Percentiles rank a stretch among this genome's conserved stretches.
phyloP scores from a whole-genome alignment of 768 basidiomycete genomes.

The Favolaschia claudopus region DNA sequence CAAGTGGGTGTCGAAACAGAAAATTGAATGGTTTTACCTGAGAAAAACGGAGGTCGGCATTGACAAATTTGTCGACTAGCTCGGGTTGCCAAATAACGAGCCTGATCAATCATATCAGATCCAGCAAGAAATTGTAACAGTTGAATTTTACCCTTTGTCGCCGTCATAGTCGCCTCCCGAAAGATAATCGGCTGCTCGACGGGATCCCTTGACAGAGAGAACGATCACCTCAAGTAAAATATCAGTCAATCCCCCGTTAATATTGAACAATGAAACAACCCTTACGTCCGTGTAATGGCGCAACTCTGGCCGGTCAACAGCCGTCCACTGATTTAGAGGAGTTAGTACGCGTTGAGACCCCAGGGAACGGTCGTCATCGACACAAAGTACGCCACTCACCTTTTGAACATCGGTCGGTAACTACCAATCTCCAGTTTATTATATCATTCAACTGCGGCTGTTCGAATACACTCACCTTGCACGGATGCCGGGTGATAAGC shows the following conservation, averaged over 20 bases:
- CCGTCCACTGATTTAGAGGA: constrained; percentile 49
- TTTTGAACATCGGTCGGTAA: constrained; percentile 56
- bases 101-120: too few relatives aligned
- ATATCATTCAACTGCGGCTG: not conserved
- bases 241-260: too few relatives aligned
- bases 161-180: constrained; percentile 58
- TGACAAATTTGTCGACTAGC: constrained; percentile 46
- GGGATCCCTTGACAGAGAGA: constrained; percentile 36
- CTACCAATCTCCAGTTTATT: too few relatives aligned
- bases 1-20: too few relatives aligned
- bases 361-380: not conserved
- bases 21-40: constrained; percentile 7
- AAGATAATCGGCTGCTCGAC: constrained; percentile 53
- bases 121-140: too few relatives aligned
- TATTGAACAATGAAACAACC: too few relatives aligned
- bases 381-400: constrained; percentile 29
- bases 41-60: constrained; percentile 41
- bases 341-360: not conserved
- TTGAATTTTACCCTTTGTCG: constrained; percentile 47
- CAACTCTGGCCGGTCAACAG: constrained; percentile 47
- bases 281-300: constrained; percentile 47
- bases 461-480: constrained; percentile 35
- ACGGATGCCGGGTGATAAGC: constrained; percentile 54
- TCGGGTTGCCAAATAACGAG: too few relatives aligned
- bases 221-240: too few relatives aligned